phyloP scores from a whole-genome alignment of 2,329 filamentous ascomycete genomes.

The Aspergillus sp. region DNA sequence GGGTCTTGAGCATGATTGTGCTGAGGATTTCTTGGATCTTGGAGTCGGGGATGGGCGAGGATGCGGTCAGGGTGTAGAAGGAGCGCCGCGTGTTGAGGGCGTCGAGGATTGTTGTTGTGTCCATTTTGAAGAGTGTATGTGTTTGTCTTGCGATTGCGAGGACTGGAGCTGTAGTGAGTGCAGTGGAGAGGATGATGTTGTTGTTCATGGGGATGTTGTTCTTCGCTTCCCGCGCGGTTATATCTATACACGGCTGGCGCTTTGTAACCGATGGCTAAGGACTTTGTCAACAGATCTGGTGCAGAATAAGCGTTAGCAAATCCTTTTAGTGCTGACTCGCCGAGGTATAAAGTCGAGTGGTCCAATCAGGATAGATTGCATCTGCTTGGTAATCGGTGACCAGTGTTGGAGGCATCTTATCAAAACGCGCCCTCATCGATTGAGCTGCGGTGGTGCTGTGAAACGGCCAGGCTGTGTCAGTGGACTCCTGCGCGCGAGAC shows the following conservation, averaged over 20 bases:
- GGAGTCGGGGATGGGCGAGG: slow-evolving; percentile 35
- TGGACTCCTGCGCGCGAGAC: neutral
- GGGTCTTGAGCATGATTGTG: slow-evolving; percentile 64
- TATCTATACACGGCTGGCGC: neutral
- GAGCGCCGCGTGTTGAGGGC: slow-evolving; percentile 31
- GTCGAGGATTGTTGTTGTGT: slow-evolving; percentile 18
- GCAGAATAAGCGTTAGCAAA: neutral
- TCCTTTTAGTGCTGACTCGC: neutral
- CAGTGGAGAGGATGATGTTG: neutral
- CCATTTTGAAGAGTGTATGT: neutral
- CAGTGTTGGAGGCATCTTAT: neutral
- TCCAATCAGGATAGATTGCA: no score
- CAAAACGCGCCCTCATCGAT: neutral
- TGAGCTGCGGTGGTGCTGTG: neutral
- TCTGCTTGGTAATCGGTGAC: neutral
- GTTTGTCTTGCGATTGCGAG: neutral
- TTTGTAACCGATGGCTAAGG: neutral
- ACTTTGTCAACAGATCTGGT: neutral
- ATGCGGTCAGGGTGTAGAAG: slow-evolving; percentile 33
- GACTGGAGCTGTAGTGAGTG: neutral
- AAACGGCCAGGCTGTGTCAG: neutral
- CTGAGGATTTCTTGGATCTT: slow-evolving; percentile 35
- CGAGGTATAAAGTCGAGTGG: no score
- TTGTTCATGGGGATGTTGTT: neutral
- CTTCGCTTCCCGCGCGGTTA: neutral